Base-by-base conservation (phyloP, 2,329 filamentous ascomycete genomes). In the Cordyceps tenuipes region DNA sequence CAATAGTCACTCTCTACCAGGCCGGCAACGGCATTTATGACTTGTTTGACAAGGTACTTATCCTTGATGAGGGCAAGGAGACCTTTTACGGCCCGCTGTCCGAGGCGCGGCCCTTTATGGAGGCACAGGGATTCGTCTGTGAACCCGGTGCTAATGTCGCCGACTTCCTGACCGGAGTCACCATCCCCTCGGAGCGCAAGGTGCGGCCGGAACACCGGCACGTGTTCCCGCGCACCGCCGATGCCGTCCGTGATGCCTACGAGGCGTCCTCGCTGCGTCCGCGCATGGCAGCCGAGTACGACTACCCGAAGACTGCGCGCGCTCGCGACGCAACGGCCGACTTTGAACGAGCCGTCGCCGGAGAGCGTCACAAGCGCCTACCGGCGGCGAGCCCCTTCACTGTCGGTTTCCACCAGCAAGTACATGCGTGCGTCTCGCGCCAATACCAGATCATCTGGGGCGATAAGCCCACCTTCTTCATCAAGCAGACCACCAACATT, bases 11-110 rank as follows among this genome's bases (percentile, higher is more conserved):
- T 0, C 75, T 88, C 0, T 89, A 90, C 68, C 87, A 89, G 67
- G 86, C 87, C 3, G 84, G 84, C 6, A 87, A 89, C 59, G 83
- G 81, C 26, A 88, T 89, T 61, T 88, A 87, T 68, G 75, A 87
- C 29, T 76, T 85, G 0, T 89, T 89, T 67, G 85, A 89, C 68
- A 89, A 89, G 67, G 85, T 88, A 0, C 75, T 89, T 0, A 79
- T 89, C 9, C 77, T 89, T 3, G 85, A 89, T 51, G 79, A 83
- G 61, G 86, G 86, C 51, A 82, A 84, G 62, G 70, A 89, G 64
- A 78, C 88, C 50, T 89, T 80, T 72, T 88, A 86, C 63, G 86
- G 86, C 0, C 79, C 84, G 0, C 73, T 77, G 64, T 71, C 76
- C 6, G 75, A 85, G 62, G 86, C 86, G 0, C 72, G 77, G 5